Conservation (phyloP, 805 yeast genomes). For the Yamadazyma tumulicola region DNA sequence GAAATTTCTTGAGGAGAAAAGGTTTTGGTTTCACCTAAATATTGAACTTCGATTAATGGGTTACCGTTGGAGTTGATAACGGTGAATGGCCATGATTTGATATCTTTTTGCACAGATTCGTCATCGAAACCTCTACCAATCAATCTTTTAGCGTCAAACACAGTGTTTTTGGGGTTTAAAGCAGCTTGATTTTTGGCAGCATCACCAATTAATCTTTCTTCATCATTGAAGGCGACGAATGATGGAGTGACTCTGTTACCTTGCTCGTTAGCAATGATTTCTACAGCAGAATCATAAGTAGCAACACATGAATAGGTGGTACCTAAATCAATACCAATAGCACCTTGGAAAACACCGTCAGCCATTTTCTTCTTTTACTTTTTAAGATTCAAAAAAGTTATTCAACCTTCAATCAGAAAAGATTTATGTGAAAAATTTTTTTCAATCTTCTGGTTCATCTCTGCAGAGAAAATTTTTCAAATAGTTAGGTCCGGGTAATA, state of each 20-base stretch:
- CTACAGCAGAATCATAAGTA: conserved; percentile 48
- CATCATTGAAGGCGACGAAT: conserved; percentile 46
- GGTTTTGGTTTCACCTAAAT: conserved; percentile 45
- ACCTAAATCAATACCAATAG: conserved; percentile 53
- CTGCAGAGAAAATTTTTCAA: conserved; percentile 5
- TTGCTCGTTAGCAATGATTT: conserved; percentile 49
- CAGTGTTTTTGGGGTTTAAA: conserved; percentile 48
- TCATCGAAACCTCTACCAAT: conserved; percentile 61
- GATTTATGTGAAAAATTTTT: conserved; percentile 10
- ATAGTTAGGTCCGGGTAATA: too few species aligned
- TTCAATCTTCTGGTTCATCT: conserved; percentile 5
- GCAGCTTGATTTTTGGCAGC: conserved; percentile 52
- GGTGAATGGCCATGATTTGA: conserved; percentile 48
- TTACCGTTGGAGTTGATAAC: conserved; percentile 43
- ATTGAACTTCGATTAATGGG: conserved; percentile 46
- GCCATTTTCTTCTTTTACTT: conserved; percentile 51
- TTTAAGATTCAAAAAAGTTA: conserved; percentile 5
- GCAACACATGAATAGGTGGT: conserved; percentile 52
- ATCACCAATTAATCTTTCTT: conserved; percentile 51
- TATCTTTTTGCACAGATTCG: conserved; percentile 57
- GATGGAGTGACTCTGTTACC: conserved; percentile 53
- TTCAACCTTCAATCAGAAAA: conserved; percentile 5
- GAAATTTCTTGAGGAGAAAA: conserved; percentile 49
- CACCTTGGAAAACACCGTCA: conserved; percentile 99
- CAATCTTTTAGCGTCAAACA: conserved; percentile 49